Evolutionary conservation across 1,284 basidiomycete species (phyloP).

Genomic region (Retiboletus flavoniger): DNA sequence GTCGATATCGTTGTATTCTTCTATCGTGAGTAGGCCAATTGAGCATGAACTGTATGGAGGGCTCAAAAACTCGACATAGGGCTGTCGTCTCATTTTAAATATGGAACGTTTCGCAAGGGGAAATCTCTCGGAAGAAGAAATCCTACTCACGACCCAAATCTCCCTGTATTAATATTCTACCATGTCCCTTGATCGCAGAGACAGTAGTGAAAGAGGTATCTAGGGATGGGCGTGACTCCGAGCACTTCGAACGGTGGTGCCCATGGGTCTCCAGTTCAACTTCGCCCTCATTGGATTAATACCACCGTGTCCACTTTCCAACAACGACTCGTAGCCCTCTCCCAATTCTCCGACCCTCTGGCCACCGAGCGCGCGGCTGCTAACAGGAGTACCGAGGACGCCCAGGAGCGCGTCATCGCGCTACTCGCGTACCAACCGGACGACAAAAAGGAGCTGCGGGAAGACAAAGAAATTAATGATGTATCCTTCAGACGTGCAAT

Average conservation of each 20-base stretch:
- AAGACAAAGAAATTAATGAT: too few relatives aligned
- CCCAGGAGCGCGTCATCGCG: too few relatives aligned
- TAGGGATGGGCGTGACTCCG: conserved; percentile 12
- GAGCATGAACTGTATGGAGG: background rate
- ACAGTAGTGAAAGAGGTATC: too few relatives aligned
- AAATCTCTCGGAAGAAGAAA: conserved; percentile 5
- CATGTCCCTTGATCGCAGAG: background rate
- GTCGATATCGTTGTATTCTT: conserved; percentile 13
- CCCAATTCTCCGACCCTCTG: too few relatives aligned
- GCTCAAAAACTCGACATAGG: conserved; percentile 10
- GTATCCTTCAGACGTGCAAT: background rate
- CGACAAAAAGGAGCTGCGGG: too few relatives aligned
- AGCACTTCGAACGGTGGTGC: background rate
- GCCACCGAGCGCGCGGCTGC: too few relatives aligned
- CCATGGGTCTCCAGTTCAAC: background rate
- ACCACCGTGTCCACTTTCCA: too few relatives aligned
- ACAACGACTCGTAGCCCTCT: too few relatives aligned
- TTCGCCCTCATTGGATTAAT: too few relatives aligned
- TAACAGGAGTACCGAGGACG: too few relatives aligned
- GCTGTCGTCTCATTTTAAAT: conserved; percentile 18
- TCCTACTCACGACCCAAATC: conserved; percentile 16
- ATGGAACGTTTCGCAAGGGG: conserved; percentile 18
- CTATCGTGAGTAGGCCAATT: conserved; percentile 10
- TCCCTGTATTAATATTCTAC: conserved; percentile 4
- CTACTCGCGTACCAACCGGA: too few relatives aligned